phyloP scores from a whole-genome alignment of 306 rosid species.

The Lagenaria siceraria region DNA sequence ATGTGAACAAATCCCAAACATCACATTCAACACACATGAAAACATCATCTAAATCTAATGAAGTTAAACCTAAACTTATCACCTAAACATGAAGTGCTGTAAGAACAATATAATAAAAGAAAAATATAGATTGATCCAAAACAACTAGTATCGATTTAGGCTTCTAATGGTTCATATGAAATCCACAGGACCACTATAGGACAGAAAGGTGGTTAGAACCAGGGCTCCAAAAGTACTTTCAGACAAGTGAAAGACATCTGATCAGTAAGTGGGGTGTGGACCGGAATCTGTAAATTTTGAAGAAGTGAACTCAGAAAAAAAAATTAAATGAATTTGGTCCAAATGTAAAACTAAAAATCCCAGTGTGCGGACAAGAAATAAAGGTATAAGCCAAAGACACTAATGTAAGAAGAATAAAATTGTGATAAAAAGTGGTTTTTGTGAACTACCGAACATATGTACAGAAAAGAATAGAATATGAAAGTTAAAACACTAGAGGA shows the following conservation, averaged over 20 bases:
- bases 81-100: background rate
- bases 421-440: background rate
- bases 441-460: background rate
- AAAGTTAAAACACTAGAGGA: background rate
- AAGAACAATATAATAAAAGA: background rate
- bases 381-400: background rate
- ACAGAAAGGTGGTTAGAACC: background rate
- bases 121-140: background rate
- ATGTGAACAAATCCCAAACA: background rate
- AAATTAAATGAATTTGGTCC: background rate
- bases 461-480: background rate
- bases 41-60: background rate
- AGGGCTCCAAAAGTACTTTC: background rate
- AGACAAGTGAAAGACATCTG: background rate
- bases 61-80: background rate
- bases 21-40: background rate
- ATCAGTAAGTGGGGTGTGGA: background rate
- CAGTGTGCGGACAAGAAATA: background rate
- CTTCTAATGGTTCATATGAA: background rate
- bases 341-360: background rate
- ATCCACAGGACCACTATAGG: background rate
- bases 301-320: background rate
- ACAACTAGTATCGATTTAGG: background rate
- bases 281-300: background rate
- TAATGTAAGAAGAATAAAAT: background rate